Base-by-base conservation (phyloP, 441 rosid species). In the Pelargonium fulgidum region DNA sequence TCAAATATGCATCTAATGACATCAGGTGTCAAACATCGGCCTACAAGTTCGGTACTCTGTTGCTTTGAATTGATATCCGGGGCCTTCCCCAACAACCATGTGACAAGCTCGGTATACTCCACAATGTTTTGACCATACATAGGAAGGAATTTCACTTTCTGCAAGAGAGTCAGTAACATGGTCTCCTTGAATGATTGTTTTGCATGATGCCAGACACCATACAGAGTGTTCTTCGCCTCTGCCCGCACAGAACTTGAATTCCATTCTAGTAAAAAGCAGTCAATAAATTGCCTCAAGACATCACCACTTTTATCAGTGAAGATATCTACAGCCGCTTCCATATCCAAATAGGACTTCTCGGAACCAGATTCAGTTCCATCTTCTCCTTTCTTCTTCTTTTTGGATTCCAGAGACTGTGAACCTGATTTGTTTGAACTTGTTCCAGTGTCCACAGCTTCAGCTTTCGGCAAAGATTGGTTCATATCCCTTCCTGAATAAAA, bases 171-270 rank as follows among this genome's bases (percentile, higher is more conserved):
- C 78, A 83, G 73, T 73, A 93, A 75, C 82, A 96, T 70, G 58
- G 85, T 80, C 82, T 93, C 99, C 85, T 89, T 96, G 79, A 93
- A 84, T 42, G 89, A 79, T 67, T 83, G 85, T 74, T 84, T 93
- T 64, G 98, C 99, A 78, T 96, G 99, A 81, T 93, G 97, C 99
- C 99, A 96, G 70, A 90, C 83, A 66, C 99, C 99, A 81, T 85
- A 88, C 64, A 96, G 87, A 82, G 92, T 96, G 76, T 84, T 85
- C 81, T 87, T 93, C 6, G 99, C 98, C 82, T 96, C 99, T 3
- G 76, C 72, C 29, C 99, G 98, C 61, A 96, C 96, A 83, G 97
- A 82, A 81, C 92, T 89, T 62, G 96, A 89, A 82, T 89, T 96
- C 99, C 99, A 93, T 79, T 92, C 99, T 65, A 96, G 86, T 68